Evolutionary conservation across 176 grass and related monocot species (phyloP), one percentile per base, ranked within the genome.

Genomic region (Urochloa ruziziensis): DNA sequence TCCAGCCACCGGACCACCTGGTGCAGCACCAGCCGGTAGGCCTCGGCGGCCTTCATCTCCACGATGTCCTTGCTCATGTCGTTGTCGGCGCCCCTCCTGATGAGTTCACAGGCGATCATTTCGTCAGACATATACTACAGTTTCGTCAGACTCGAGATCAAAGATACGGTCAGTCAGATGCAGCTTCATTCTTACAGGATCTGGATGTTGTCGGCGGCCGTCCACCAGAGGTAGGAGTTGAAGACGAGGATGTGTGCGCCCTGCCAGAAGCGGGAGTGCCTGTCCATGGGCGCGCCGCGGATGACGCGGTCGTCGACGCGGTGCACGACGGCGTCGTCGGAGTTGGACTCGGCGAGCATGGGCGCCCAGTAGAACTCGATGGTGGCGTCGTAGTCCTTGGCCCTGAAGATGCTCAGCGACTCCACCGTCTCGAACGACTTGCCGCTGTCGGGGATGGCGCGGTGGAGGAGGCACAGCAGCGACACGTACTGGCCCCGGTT

Each of bases 161-260:
- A 11, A 58, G n/a, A 10, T 2, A 16, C 13, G 17, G 6, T 54
- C 19, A 54, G 23, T 4, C 39, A 8, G 39, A n/a, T n/a, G n/a
- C n/a, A n/a, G n/a, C n/a, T n/a, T n/a, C n/a, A 7, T 29, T 25
- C 67, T 78, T 85, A 93, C 91, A 93, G 71, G 60, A 90, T 90
- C 67, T 88, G 80, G 52, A 86, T 90, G 82, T 90, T 88, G 5
- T 51, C 33, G 0, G 60, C 54, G 4, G 82, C 70, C 53, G 85
- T 90, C 91, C 91, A 94, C 91, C 91, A 91, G 61, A 91, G 88
- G 68, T 94, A 94, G 29, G 91, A 86, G 69, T 94, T 94, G 86
- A 94, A 91, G 67, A 94, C 88, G 43, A 94, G 47, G 82, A 94
- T 42, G 79, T 94, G 60, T 4, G 83, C 88, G 79, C 91, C 91